phyloP scores from a whole-genome alignment of 805 yeast species.

The Saccharomyces eubayanus region DNA sequence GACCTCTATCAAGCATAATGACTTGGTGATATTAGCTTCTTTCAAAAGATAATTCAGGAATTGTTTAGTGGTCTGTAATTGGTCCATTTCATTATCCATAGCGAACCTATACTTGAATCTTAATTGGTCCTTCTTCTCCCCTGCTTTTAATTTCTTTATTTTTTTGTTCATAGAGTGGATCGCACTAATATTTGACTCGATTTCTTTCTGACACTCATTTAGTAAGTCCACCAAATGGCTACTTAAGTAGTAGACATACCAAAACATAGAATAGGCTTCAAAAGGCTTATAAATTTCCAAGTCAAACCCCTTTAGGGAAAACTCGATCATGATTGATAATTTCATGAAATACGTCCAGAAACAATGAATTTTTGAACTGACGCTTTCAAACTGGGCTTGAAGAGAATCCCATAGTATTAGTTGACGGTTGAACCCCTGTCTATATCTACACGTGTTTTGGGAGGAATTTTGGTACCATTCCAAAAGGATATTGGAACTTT shows the following conservation, averaged over 20 bases:
- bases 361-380: conserved; percentile 51
- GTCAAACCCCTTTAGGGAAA: conserved; percentile 66
- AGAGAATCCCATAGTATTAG: conserved; percentile 64
- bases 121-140: conserved; percentile 39
- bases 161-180: conserved; percentile 33
- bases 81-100: conserved; percentile 32
- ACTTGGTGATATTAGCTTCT: conserved; percentile 21
- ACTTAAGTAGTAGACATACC: conserved; percentile 52
- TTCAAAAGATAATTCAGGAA: conserved; percentile 20
- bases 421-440: conserved; percentile 60
- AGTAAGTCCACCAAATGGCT: conserved; percentile 40
- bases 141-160: conserved; percentile 42
- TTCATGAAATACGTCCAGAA: conserved; percentile 64
- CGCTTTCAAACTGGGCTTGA: conserved; percentile 63
- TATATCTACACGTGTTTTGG: conserved; percentile 73
- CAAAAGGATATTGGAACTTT: conserved; percentile 40
- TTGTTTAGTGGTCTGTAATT: conserved; percentile 23
- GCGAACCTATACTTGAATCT: conserved; percentile 30
- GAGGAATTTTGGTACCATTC: conserved; percentile 39
- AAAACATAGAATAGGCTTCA: conserved; percentile 60
- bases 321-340: conserved; percentile 60
- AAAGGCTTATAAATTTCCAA: conserved; percentile 62
- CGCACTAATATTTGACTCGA: conserved; percentile 29
- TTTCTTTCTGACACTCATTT: conserved; percentile 28
- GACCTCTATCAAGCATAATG: conserved; percentile 29